phyloP scores from a whole-genome alignment of 2,329 filamentous ascomycete genomes.

The Grosmannia huntii region DNA sequence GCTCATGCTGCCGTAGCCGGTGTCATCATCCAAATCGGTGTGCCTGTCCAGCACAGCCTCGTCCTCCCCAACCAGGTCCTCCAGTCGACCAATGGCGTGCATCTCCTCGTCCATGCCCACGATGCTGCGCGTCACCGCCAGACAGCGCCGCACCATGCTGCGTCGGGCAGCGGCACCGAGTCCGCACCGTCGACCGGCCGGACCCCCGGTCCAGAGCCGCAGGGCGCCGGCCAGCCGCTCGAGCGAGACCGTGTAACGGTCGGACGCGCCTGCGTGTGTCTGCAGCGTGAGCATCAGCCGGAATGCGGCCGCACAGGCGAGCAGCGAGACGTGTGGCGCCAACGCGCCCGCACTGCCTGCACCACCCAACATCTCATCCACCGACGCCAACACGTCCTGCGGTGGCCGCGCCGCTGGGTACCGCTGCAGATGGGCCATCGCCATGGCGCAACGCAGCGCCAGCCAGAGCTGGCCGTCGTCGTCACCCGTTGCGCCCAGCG shows the following conservation, averaged over 20 bases:
- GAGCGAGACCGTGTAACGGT: constrained; percentile 33
- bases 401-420: constrained; percentile 21
- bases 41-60: too few species aligned
- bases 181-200: constrained; percentile 35
- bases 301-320: constrained; percentile 47
- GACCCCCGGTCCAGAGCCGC: constrained; percentile 47
- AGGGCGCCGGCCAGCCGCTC: constrained; percentile 45
- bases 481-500: constrained; percentile 15
- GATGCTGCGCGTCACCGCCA: constrained; percentile 40
- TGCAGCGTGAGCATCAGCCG: constrained; percentile 43
- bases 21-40: constrained; percentile 10
- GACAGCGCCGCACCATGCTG: constrained; percentile 41
- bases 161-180: constrained; percentile 38
- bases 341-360: constrained; percentile 8
- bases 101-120: constrained; percentile 46
- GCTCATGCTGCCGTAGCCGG: constrained; percentile 46
- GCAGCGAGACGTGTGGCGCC: constrained; percentile 31
- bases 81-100: background rate
- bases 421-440: constrained; percentile 43
- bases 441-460: constrained; percentile 46
- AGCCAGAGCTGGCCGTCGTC: constrained; percentile 29
- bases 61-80: background rate
- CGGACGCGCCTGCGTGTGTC: constrained; percentile 31
- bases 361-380: constrained; percentile 34
- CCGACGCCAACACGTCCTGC: constrained; percentile 30